A percentile compares a stretch with the other conserved stretches of the same genome.
Evolutionary conservation across 2,329 filamentous ascomycete genomes (phyloP).

Genomic region (Scleromitrula shiraiana): DNA sequence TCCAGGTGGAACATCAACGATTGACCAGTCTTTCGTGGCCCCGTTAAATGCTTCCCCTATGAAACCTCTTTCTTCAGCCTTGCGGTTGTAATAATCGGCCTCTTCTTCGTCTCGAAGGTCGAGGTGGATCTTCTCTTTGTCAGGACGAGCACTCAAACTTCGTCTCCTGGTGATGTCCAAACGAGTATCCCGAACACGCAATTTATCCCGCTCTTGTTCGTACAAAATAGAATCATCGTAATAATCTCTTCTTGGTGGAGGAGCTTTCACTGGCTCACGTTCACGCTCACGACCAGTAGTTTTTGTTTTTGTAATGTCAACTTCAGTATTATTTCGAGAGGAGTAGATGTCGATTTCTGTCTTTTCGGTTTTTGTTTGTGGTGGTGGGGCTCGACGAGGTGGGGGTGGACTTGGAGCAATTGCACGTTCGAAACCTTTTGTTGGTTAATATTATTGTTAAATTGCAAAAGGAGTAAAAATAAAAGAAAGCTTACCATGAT

Average conservation of each 20-base stretch:
- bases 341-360: slow-evolving; percentile 56
- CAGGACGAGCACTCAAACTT: slow-evolving; percentile 24
- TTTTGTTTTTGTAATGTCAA: slow-evolving; percentile 39
- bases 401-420: slow-evolving; percentile 13
- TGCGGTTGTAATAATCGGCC: slow-evolving; percentile 57
- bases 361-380: slow-evolving; percentile 31
- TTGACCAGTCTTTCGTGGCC: slow-evolving; percentile 68
- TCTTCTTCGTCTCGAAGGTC: slow-evolving; percentile 36
- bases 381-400: slow-evolving; percentile 20
- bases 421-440: slow-evolving; percentile 24
- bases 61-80: slow-evolving; percentile 58
- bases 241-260: slow-evolving; percentile 30
- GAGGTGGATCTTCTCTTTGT: slow-evolving; percentile 17
- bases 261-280: slow-evolving; percentile 15
- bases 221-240: slow-evolving; percentile 62
- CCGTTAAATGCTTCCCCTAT: slow-evolving; percentile 69
- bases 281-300: slow-evolving; percentile 14
- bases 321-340: slow-evolving; percentile 46
- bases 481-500: slow-evolving; percentile 59
- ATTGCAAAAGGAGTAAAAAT: not conserved
- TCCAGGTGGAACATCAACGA: slow-evolving; percentile 77
- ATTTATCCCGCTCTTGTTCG: slow-evolving; percentile 34
- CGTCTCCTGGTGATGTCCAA: slow-evolving; percentile 21
- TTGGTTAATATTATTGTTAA: not conserved
- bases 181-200: slow-evolving; percentile 31